Evolutionary conservation across 768 basidiomycete genomes (phyloP).

Genomic region (Psilocybe cubensis): DNA sequence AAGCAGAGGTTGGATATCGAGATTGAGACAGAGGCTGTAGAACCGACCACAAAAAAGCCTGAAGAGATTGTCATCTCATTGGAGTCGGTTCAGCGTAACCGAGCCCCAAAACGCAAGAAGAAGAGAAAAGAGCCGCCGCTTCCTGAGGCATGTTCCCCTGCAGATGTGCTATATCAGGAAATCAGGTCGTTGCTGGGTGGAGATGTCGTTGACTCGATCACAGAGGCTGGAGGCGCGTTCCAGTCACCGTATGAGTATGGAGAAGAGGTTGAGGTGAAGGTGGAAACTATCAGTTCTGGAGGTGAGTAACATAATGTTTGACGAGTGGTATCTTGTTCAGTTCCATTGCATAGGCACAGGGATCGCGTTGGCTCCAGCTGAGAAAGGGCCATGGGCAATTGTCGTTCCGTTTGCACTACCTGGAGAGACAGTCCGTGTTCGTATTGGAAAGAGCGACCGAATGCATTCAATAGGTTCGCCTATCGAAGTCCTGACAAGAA

Average conservation of each 20-base stretch:
- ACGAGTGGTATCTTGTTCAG: not conserved
- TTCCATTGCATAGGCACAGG: slow-evolving; percentile 62
- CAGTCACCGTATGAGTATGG: slow-evolving; percentile 62
- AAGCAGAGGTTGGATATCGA: slow-evolving; percentile 10
- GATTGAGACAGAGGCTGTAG: not conserved
- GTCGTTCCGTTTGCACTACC: slow-evolving; percentile 86
- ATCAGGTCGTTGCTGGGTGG: slow-evolving; percentile 67
- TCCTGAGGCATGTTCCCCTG: slow-evolving; percentile 69
- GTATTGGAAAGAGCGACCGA: slow-evolving; percentile 71
- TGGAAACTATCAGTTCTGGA: slow-evolving; percentile 64
- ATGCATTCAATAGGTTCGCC: slow-evolving; percentile 81
- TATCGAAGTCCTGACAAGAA: slow-evolving; percentile 65
- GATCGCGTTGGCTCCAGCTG: slow-evolving; percentile 54
- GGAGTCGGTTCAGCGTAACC: slow-evolving; percentile 4
- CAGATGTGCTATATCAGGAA: slow-evolving; percentile 79
- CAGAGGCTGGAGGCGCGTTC: slow-evolving; percentile 53
- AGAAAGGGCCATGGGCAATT: slow-evolving; percentile 73
- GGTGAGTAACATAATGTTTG: slow-evolving; percentile 49
- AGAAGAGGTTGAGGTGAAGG: slow-evolving; percentile 68
- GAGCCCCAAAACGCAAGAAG: slow-evolving; percentile 20
- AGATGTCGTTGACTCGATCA: slow-evolving; percentile 52
- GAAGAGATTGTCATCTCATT: slow-evolving; percentile 5
- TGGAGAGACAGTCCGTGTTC: slow-evolving; percentile 75
- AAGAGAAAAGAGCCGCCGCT: slow-evolving; percentile 42
- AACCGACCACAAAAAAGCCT: not conserved